These are phyloP conservation scores for Strigomonas oncopelti DNA, from an alignment of 208 protist species.

Conservation along the genomic window DNA sequence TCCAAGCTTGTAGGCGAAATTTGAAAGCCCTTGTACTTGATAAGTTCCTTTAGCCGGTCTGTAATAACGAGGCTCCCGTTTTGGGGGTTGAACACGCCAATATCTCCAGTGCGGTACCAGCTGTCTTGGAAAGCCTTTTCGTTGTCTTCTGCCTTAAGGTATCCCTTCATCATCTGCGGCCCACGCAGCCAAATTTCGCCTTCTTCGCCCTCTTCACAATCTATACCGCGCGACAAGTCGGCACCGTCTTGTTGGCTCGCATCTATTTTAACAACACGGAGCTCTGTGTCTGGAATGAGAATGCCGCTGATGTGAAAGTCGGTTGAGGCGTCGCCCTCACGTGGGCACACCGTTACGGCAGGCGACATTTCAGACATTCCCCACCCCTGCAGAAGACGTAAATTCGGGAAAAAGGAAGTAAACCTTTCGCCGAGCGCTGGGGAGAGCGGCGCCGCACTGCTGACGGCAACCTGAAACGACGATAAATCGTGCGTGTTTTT, in stretches of 20 bases:
- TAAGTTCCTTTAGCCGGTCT: slow-evolving; percentile 86
- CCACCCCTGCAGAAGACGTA: slow-evolving; percentile 44
- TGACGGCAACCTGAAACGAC: slow-evolving; percentile 28
- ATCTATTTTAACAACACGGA: slow-evolving; percentile 38
- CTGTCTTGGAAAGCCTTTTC: slow-evolving; percentile 36
- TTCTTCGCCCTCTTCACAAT: slow-evolving; percentile 18
- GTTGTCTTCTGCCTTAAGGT: slow-evolving; percentile 54
- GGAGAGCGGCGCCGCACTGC: slow-evolving; percentile 69
- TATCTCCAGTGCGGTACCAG: slow-evolving; percentile 76
- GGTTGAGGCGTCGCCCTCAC: background rate
- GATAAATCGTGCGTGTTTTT: slow-evolving; percentile 32
- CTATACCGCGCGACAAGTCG: slow-evolving; percentile 27
- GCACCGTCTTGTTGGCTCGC: slow-evolving; percentile 34
- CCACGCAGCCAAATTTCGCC: slow-evolving; percentile 74
- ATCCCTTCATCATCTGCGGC: slow-evolving; percentile 77
- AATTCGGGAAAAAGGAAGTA: background rate
- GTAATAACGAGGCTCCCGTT: slow-evolving; percentile 38
- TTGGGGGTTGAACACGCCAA: slow-evolving; percentile 44
- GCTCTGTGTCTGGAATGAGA: slow-evolving; percentile 29
- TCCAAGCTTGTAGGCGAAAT: slow-evolving; percentile 80
- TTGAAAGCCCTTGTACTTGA: slow-evolving; percentile 91
- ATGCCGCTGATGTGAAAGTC: slow-evolving; percentile 13
- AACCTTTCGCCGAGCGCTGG: slow-evolving; percentile 9
- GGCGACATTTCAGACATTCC: slow-evolving; percentile 82
- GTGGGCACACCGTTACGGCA: slow-evolving; percentile 17